Conservation (phyloP, 768 basidiomycete genomes). For the Dictyophora rubrovolvata region DNA sequence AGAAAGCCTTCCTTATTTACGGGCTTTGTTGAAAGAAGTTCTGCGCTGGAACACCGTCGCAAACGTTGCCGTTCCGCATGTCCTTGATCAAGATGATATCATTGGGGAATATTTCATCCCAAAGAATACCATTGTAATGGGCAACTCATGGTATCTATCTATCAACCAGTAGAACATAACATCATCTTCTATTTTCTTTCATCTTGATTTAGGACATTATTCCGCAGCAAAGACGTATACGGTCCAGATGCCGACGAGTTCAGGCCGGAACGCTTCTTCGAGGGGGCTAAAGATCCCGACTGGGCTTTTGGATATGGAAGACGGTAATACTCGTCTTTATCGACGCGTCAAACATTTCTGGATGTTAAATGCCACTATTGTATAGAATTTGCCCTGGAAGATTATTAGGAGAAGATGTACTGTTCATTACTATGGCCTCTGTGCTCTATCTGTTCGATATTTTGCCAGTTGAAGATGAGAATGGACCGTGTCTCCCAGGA, state of each 20-base stretch:
- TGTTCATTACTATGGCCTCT: conserved; percentile 37
- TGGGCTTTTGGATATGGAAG: conserved; percentile 4
- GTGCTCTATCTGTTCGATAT: conserved; percentile 40
- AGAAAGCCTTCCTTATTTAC: conserved; percentile 8
- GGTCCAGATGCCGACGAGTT: conserved; percentile 7
- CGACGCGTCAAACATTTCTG: too few relatives aligned
- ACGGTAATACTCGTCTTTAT: neutral
- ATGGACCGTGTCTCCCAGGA: conserved; percentile 27
- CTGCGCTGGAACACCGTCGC: conserved; percentile 1
- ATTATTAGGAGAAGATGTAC: conserved; percentile 37
- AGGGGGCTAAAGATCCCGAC: neutral
- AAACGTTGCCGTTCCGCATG: conserved; percentile 3
- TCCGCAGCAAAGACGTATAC: conserved; percentile 7
- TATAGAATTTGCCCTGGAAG: conserved; percentile 42
- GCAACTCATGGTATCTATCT: neutral
- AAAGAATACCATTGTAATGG: neutral
- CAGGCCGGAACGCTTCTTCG: conserved; percentile 7
- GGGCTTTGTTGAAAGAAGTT: conserved; percentile 6
- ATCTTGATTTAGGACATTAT: conserved; percentile 2
- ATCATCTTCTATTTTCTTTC: neutral
- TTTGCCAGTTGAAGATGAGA: conserved; percentile 28
- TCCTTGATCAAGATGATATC: conserved; percentile 6
- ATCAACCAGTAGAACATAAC: too few relatives aligned
- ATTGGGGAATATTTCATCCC: neutral
- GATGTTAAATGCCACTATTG: neutral